A percentile compares a stretch with the other conserved stretches of the same genome.
Evolutionary conservation across 352 stramenopile genomes (phyloP).

Genomic region (Labyrinthula sp.): DNA sequence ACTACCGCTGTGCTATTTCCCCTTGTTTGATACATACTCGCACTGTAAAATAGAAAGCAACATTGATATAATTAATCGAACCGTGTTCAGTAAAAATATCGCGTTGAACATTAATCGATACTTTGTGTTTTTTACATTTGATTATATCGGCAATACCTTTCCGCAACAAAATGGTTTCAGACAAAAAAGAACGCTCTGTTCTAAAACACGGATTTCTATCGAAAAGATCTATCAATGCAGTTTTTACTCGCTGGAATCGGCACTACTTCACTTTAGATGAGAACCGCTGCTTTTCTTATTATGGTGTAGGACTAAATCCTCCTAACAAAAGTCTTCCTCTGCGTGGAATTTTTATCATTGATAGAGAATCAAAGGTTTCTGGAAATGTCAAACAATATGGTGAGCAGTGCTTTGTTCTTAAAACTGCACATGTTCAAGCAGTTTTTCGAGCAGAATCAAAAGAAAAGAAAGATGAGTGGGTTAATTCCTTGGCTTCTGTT

Average conservation of each 20-base stretch:
- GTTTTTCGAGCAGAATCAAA: slow-evolving; percentile 8
- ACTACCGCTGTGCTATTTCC: no score
- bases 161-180: no score
- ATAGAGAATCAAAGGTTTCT: slow-evolving; percentile 8
- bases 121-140: no score
- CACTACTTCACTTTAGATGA: slow-evolving; percentile 28
- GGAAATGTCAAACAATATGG: slow-evolving; percentile 1
- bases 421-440: slow-evolving; percentile 5
- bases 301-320: no score
- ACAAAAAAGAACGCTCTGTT: not conserved
- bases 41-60: no score
- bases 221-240: slow-evolving; percentile 6
- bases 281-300: slow-evolving; percentile 20
- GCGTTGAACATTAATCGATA: no score
- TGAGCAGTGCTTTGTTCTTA: slow-evolving; percentile 9
- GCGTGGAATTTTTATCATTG: slow-evolving; percentile 14
- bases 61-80: no score
- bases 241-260: slow-evolving; percentile 20
- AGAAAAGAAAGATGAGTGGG: slow-evolving; percentile 6
- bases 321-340: slow-evolving; percentile 2
- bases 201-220: slow-evolving; percentile 23
- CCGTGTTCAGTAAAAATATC: no score
- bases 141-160: no score
- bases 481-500: no score
- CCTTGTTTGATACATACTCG: no score